phyloP scores from a whole-genome alignment of 2,329 filamentous ascomycete species.

The Cladophialophora bantiana region DNA sequence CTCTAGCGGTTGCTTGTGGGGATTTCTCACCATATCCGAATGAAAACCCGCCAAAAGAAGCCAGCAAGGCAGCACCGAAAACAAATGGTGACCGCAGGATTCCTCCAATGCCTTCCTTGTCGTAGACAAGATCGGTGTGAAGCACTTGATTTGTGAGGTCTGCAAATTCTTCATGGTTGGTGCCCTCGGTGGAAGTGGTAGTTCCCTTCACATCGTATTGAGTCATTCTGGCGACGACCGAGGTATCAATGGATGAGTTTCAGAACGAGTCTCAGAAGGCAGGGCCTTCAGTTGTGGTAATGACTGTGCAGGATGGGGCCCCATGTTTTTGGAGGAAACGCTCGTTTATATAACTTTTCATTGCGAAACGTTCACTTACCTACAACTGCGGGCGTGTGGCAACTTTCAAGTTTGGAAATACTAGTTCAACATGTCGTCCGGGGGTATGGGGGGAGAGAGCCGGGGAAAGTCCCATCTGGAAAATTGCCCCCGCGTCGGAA shows the following conservation, averaged over 20 bases:
- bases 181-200: neutral
- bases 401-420: neutral
- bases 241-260: neutral
- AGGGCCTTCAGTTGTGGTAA: neutral
- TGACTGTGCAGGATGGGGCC: neutral
- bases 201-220: neutral
- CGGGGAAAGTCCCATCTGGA: too few relatives aligned
- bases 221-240: neutral
- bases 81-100: conserved; percentile 50
- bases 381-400: neutral
- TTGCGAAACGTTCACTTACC: neutral
- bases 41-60: conserved; percentile 52
- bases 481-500: too few relatives aligned
- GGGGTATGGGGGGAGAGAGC: neutral
- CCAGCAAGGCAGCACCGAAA: conserved; percentile 53
- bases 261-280: neutral
- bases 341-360: neutral
- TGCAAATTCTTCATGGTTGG: neutral
- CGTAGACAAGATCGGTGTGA: neutral
- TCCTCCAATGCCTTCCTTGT: conserved; percentile 30
- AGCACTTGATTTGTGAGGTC: neutral
- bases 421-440: neutral
- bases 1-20: neutral
- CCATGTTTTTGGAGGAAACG: neutral
- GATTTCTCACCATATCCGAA: conserved; percentile 48